Base-by-base conservation (phyloP, 2,329 filamentous ascomycete genomes). In the Chalaropsis ovoidea region DNA sequence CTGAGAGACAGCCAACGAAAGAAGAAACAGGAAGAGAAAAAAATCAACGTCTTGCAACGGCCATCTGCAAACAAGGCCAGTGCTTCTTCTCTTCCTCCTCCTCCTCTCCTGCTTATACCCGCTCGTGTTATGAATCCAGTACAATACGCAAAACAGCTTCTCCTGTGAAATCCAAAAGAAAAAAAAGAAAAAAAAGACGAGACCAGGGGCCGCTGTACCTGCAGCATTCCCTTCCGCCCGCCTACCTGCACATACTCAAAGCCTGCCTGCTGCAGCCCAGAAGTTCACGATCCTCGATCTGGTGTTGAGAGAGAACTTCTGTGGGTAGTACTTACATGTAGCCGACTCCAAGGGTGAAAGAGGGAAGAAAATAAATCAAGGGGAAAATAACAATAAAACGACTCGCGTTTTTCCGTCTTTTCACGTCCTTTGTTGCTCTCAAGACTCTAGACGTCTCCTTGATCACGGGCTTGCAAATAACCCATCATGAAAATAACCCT, bases 241-340 rank as follows among this genome's bases (percentile, higher is more conserved):
- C 22, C 24, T 58, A 27, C 35, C 35, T 39, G 35, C 35, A 39
- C 35, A 39, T 7, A 39, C 35, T 39, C 35, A 39, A 39, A 5
- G n/a, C 22, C 47, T 49, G 47, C 19, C 24, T 39, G 54, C 54
- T 58, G 54, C 54, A 39, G 15, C 15, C 22, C 15, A 52, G 10
- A 58, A 58, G 54, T 39, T 58, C 54, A 58, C 54, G 54, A 58
- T 58, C 54, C 54, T 58, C 27, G 27, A 39, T 31, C 31, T 58
- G 54, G 54, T 58, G 54, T 58, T 58, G 27, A 39, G 54, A 39
- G 27, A 22, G 17, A 58, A 19, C 24, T 58, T 58, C 5, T 58
- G 13, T 31, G 31, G 24, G 54, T 19, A 15, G 24, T 31, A 17
- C n/a, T 17, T 17, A 8, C 1, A 47, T 47, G 43, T 47, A 19